These are phyloP conservation scores for Lepidium sativum DNA, from an alignment of 345 rosid species.

Conservation along the genomic window DNA sequence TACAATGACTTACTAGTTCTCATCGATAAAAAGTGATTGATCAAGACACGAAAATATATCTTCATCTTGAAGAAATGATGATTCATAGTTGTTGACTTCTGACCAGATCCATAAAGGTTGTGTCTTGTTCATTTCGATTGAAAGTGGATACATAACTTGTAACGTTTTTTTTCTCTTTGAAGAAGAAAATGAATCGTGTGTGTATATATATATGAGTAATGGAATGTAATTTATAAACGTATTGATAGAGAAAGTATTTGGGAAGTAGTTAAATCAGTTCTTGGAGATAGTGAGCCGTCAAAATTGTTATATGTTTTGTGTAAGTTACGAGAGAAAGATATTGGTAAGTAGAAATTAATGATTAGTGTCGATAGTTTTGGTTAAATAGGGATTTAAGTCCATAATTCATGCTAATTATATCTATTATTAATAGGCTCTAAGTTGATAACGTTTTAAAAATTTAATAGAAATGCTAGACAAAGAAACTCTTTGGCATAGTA, in stretches of 20 bases:
- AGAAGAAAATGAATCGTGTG: constrained; percentile 3
- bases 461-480: no score
- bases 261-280: constrained; percentile 15
- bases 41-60: constrained; percentile 13
- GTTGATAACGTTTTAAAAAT: constrained; percentile 10
- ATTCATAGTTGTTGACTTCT: constrained; percentile 1
- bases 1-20: constrained; percentile 16
- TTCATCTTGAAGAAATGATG: constrained; percentile 20
- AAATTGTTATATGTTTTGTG: constrained; percentile 14
- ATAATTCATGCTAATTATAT: background rate
- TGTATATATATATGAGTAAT: background rate
- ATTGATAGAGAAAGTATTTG: constrained; percentile 6
- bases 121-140: constrained; percentile 2
- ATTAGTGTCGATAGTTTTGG: constrained; percentile 15
- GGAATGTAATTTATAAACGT: background rate
- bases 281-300: constrained; percentile 27
- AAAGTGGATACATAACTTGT: background rate
- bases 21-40: constrained; percentile 11
- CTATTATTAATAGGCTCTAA: constrained; percentile 12
- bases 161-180: background rate
- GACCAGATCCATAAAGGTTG: constrained; percentile 1
- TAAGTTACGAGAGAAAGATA: constrained; percentile 11
- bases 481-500: no score
- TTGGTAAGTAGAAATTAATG: constrained; percentile 7
- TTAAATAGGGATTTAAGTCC: background rate